phyloP scores from a whole-genome alignment of 805 yeast species.

The Metahyphopichia silvanorum region DNA sequence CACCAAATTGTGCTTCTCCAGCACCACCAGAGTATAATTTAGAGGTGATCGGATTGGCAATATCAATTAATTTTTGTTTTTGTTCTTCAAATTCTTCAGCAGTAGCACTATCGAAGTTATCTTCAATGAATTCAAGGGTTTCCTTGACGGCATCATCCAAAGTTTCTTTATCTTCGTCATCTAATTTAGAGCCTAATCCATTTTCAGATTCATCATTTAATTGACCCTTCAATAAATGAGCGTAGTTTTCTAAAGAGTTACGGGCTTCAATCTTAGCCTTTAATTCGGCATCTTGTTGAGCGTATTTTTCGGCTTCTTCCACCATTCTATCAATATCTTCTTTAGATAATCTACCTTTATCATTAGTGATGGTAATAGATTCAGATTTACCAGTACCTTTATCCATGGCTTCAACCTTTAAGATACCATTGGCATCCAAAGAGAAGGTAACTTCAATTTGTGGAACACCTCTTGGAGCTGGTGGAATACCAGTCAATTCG shows the following conservation, averaged over 20 bases:
- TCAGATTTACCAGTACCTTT: slow-evolving; percentile 98
- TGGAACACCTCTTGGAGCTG: slow-evolving; percentile 99
- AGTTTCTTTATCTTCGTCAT: slow-evolving; percentile 88
- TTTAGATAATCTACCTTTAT: slow-evolving; percentile 96
- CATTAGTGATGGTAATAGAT: slow-evolving; percentile 98
- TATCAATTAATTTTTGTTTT: slow-evolving; percentile 69
- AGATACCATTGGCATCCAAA: slow-evolving; percentile 99
- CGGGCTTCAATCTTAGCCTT: slow-evolving; percentile 41
- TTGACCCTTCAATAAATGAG: slow-evolving; percentile 46
- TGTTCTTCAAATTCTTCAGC: slow-evolving; percentile 93
- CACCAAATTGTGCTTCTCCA: slow-evolving; percentile 38
- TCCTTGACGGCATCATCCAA: slow-evolving; percentile 85
- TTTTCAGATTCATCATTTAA: slow-evolving; percentile 33
- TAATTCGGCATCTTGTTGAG: slow-evolving; percentile 44
- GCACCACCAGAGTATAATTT: slow-evolving; percentile 63
- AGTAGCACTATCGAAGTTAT: slow-evolving; percentile 75
- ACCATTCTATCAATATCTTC: slow-evolving; percentile 98
- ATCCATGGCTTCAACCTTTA: slow-evolving; percentile 98
- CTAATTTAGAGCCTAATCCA: slow-evolving; percentile 71
- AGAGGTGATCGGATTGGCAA: slow-evolving; percentile 89
- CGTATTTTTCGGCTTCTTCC: slow-evolving; percentile 91
- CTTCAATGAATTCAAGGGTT: slow-evolving; percentile 84
- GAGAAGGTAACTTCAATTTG: slow-evolving; percentile 98
- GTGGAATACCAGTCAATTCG: slow-evolving; percentile 97
- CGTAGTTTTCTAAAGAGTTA: slow-evolving; percentile 45